phyloP scores from a whole-genome alignment of 2,329 filamentous ascomycete species.

The Purpureocillium takamizusanense region DNA sequence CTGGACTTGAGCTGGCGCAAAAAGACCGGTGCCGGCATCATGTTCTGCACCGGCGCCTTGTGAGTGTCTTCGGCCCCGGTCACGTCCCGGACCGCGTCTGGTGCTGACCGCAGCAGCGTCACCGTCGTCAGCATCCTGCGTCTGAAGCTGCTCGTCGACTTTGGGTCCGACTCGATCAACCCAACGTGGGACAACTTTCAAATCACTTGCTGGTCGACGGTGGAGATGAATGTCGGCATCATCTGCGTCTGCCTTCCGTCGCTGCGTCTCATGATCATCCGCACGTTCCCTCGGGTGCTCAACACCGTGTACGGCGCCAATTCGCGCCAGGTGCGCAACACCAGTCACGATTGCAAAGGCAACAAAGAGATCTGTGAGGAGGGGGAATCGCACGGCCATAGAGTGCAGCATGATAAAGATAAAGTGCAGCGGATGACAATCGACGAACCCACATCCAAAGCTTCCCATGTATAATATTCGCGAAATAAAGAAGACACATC shows the following conservation, averaged over 20 bases:
- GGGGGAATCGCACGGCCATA: too few relatives aligned
- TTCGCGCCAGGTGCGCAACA: too few relatives aligned
- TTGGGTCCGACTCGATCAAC: conserved; percentile 8
- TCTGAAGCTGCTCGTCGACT: conserved; percentile 13
- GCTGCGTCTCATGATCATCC: conserved; percentile 17
- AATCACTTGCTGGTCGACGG: conserved; percentile 16
- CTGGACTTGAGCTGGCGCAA: conserved; percentile 29
- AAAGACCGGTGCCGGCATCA: conserved; percentile 28
- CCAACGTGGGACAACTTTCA: conserved; percentile 12
- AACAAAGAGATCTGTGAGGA: too few relatives aligned
- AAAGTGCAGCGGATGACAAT: too few relatives aligned
- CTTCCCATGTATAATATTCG: too few relatives aligned
- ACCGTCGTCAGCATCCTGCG: conserved; percentile 15
- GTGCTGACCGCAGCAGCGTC: conserved; percentile 2
- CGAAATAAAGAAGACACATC: too few relatives aligned
- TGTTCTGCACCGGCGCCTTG: conserved; percentile 32
- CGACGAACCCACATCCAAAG: too few relatives aligned
- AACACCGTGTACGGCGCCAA: too few relatives aligned
- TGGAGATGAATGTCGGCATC: conserved; percentile 20
- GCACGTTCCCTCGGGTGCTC: conserved; percentile 3
- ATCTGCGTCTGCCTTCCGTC: conserved; percentile 21
- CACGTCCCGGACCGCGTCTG: not conserved
- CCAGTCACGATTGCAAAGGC: too few relatives aligned
- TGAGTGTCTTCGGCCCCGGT: conserved; percentile 9
- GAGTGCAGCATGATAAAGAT: too few relatives aligned